phyloP scores from a whole-genome alignment of 1,284 basidiomycete genomes.

The Puccinia coronata region DNA sequence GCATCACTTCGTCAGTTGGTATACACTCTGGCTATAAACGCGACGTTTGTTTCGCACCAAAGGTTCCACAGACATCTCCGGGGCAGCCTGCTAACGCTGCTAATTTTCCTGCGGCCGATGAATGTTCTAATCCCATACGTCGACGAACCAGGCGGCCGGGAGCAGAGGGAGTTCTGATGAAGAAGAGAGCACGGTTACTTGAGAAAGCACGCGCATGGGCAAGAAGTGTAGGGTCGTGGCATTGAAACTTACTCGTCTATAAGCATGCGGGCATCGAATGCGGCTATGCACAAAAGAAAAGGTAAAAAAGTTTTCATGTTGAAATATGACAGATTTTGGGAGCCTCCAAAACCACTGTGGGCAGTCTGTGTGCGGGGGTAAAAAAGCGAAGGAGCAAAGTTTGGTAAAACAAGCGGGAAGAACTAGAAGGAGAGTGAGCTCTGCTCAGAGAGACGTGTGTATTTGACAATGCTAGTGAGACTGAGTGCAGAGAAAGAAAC shows the following conservation, averaged over 20 bases:
- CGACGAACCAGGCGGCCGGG: conserved; percentile 19
- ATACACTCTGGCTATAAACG: too few relatives aligned
- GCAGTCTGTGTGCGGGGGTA: too few relatives aligned
- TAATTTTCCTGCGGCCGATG: neutral
- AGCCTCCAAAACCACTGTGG: neutral
- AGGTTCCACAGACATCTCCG: conserved; percentile 24
- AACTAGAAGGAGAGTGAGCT: too few relatives aligned
- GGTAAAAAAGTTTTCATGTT: neutral
- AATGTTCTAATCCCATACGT: conserved; percentile 8
- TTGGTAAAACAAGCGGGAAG: too few relatives aligned
- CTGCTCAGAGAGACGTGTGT: too few relatives aligned
- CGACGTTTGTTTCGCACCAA: conserved; percentile 1
- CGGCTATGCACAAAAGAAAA: neutral
- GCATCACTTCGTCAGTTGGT: too few relatives aligned
- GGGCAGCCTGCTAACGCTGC: conserved; percentile 7
- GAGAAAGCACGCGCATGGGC: neutral
- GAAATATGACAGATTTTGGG: neutral
- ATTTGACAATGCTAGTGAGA: too few relatives aligned
- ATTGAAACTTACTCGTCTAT: neutral
- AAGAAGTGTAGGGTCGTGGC: neutral
- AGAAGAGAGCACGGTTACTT: neutral
- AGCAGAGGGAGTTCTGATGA: neutral
- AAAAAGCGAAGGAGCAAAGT: too few relatives aligned
- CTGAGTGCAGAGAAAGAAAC: too few relatives aligned
- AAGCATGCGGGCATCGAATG: neutral